Conservation (phyloP, 1,284 basidiomycete genomes). For the Austropuccinia psidii region DNA sequence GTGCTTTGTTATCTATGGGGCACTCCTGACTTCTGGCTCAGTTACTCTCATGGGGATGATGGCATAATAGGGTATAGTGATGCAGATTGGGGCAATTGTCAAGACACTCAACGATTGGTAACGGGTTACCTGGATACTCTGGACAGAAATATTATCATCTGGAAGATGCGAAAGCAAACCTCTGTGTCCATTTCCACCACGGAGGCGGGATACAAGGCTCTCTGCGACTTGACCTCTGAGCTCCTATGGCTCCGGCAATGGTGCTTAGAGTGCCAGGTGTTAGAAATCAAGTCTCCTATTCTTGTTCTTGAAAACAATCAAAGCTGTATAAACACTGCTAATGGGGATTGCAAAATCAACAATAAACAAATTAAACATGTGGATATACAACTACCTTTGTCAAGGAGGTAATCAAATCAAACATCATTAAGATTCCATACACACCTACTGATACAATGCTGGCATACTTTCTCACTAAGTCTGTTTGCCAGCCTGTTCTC, state of each 20-base stretch:
- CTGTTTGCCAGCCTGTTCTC: too few species aligned
- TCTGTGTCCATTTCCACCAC: neutral
- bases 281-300: too few species aligned
- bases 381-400: too few species aligned
- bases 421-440: too few species aligned
- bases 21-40: neutral
- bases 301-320: too few species aligned
- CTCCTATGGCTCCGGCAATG: neutral
- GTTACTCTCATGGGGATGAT: neutral
- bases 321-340: too few species aligned
- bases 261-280: too few species aligned
- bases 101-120: neutral
- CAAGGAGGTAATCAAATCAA: too few species aligned
- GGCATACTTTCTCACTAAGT: too few species aligned
- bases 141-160: neutral
- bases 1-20: neutral
- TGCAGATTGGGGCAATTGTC: slow-evolving; percentile 6
- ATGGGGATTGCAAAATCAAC: too few species aligned
- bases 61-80: neutral
- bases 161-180: neutral
- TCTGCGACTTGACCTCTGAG: neutral
- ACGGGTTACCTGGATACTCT: neutral
- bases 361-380: too few species aligned
- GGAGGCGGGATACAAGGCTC: slow-evolving; percentile 2
- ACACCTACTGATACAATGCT: too few species aligned